Conservation (phyloP, 257 asterid genomes). For the Linaria vulgaris region DNA sequence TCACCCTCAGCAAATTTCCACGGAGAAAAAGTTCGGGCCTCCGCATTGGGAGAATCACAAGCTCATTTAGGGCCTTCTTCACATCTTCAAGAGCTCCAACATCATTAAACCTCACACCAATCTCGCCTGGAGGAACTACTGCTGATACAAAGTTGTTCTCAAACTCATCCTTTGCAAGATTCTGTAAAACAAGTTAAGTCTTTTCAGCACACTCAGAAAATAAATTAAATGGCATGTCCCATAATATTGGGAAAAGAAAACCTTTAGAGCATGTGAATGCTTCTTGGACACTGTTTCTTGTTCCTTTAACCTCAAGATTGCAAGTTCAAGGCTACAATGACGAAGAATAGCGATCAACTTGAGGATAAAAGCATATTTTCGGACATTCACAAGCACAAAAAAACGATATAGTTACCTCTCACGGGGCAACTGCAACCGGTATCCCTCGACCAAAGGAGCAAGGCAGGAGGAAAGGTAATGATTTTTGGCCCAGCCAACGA, state of each 20-base stretch:
- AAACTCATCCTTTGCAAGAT: slow-evolving; percentile 93
- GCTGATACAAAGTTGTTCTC: slow-evolving; percentile 95
- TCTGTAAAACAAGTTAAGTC: slow-evolving; percentile 39
- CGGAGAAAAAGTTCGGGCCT: slow-evolving; percentile 95
- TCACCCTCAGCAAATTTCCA: slow-evolving; percentile 94
- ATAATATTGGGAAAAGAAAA: slow-evolving; percentile 28
- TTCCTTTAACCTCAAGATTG: slow-evolving; percentile 80
- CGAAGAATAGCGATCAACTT: slow-evolving; percentile 27
- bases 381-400: slow-evolving; percentile 3
- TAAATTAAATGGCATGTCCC: not conserved
- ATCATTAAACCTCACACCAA: slow-evolving; percentile 92
- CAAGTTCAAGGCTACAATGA: slow-evolving; percentile 70
- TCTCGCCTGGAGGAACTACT: slow-evolving; percentile 95
- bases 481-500: slow-evolving; percentile 95
- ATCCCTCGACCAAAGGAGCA: slow-evolving; percentile 71
- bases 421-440: slow-evolving; percentile 66
- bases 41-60: slow-evolving; percentile 94
- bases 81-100: slow-evolving; percentile 99
- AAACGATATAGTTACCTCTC: slow-evolving; percentile 62
- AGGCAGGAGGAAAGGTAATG: slow-evolving; percentile 79
- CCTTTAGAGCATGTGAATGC: slow-evolving; percentile 87
- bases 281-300: slow-evolving; percentile 72
- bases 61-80: slow-evolving; percentile 86
- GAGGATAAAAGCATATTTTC: slow-evolving; percentile 18
- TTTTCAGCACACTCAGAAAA: slow-evolving; percentile 24